phyloP scores from a whole-genome alignment of 2,329 filamentous ascomycete genomes.

The Colletotrichum aenigma region DNA sequence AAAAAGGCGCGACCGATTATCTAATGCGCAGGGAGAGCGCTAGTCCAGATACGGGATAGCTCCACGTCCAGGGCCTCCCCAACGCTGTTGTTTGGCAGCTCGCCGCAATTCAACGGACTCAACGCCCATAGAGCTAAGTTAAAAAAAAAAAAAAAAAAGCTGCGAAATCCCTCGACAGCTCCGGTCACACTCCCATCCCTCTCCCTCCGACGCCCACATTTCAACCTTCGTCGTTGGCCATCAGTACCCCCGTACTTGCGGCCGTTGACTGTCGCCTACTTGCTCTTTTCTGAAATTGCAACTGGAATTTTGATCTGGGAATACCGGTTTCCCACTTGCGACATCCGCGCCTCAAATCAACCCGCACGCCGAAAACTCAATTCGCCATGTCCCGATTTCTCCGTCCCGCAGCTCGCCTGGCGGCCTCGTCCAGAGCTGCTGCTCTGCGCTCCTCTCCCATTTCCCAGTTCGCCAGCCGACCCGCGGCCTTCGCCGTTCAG shows the following conservation, averaged over 20 bases:
- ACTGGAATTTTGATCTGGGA: background rate
- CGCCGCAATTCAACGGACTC: slow-evolving; percentile 26
- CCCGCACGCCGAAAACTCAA: slow-evolving; percentile 2
- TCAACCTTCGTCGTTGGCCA: slow-evolving; percentile 20
- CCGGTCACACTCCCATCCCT: slow-evolving; percentile 13
- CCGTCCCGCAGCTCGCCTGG: slow-evolving; percentile 54
- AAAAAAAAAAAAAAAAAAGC: slow-evolving; percentile 20
- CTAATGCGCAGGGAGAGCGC: background rate
- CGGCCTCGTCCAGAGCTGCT: slow-evolving; percentile 44
- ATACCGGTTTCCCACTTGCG: background rate
- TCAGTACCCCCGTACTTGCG: slow-evolving; percentile 1
- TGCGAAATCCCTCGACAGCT: slow-evolving; percentile 25
- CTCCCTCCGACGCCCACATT: slow-evolving; percentile 16
- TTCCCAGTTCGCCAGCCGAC: slow-evolving; percentile 37
- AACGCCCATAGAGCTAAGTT: slow-evolving; percentile 22
- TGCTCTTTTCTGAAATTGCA: background rate
- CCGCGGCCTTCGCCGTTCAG: slow-evolving; percentile 46
- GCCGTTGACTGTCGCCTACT: background rate
- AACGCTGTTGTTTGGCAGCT: slow-evolving; percentile 21
- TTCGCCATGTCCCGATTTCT: slow-evolving; percentile 54
- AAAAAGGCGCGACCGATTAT: background rate
- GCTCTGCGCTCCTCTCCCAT: slow-evolving; percentile 36
- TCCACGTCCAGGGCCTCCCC: slow-evolving; percentile 11
- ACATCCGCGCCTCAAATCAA: background rate
- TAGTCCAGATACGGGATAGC: background rate